Evolutionary conservation across 1,139 yeast species (phyloP).

Genomic region (Sporopachydermia cereana): DNA sequence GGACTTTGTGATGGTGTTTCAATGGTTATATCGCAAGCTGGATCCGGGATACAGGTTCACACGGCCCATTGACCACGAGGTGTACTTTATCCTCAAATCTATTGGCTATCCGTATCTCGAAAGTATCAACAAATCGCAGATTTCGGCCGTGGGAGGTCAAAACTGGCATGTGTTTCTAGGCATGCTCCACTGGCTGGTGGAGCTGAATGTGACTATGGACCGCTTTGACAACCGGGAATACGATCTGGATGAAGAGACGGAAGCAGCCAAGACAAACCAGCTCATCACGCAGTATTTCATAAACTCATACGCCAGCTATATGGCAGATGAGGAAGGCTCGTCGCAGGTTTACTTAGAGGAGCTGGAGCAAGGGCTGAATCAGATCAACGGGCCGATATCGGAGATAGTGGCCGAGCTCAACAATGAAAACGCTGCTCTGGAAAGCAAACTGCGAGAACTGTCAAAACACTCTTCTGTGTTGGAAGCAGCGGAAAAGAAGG

Average conservation of each 20-base stretch:
- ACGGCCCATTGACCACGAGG: constrained; percentile 64
- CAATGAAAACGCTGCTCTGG: background rate
- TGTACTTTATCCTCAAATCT: constrained; percentile 50
- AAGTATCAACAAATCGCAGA: constrained; percentile 68
- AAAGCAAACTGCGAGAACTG: constrained; percentile 19
- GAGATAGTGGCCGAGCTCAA: background rate
- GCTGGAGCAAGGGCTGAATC: constrained; percentile 40
- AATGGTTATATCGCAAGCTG: constrained; percentile 61
- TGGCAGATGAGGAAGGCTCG: constrained; percentile 54
- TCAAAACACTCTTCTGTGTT: constrained; percentile 29
- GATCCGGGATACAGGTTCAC: constrained; percentile 74
- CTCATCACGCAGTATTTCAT: constrained; percentile 57
- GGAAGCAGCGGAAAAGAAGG: constrained; percentile 40
- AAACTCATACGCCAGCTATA: constrained; percentile 55
- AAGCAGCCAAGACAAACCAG: constrained; percentile 35
- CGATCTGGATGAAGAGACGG: constrained; percentile 25
- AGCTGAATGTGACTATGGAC: constrained; percentile 39
- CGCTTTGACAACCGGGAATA: constrained; percentile 28
- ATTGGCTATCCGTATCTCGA: constrained; percentile 75
- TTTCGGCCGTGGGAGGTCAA: constrained; percentile 86
- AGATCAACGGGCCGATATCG: background rate
- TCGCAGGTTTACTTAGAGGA: constrained; percentile 37
- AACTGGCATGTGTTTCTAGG: constrained; percentile 83
- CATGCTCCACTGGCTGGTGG: constrained; percentile 69
- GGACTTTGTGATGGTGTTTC: constrained; percentile 69